Conservation (phyloP, 2,329 filamentous ascomycete genomes). For the Monilinia fructicola region DNA sequence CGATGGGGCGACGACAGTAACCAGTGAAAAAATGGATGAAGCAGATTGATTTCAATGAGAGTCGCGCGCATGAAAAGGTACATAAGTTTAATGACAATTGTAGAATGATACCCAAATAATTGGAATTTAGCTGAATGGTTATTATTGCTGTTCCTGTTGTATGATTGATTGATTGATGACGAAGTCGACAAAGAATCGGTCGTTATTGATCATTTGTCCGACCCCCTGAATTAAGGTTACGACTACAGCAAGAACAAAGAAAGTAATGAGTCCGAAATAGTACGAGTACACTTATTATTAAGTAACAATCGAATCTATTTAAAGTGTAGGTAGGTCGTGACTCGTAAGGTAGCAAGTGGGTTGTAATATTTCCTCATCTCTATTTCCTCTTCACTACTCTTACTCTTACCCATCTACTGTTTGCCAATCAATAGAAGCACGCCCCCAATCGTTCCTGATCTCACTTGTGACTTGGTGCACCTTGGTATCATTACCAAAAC, state of each 20-base stretch:
- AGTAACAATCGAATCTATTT: conserved; percentile 11
- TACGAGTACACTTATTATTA: background rate
- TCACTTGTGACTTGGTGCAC: background rate
- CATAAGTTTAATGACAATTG: conserved; percentile 6
- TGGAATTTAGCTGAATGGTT: background rate
- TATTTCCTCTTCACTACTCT: background rate
- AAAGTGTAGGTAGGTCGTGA: background rate
- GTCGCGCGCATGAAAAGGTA: background rate
- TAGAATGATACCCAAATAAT: conserved; percentile 23
- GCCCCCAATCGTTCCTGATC: conserved; percentile 20
- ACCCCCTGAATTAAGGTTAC: conserved; percentile 10
- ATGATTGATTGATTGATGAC: background rate
- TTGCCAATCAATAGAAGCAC: conserved; percentile 9
- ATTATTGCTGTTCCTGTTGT: background rate
- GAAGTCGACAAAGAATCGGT: background rate
- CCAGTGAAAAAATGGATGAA: conserved; percentile 13
- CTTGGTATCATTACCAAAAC: conserved; percentile 1
- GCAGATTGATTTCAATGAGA: conserved; percentile 11
- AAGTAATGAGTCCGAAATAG: background rate
- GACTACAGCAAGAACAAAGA: conserved; percentile 14
- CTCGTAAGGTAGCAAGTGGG: no score
- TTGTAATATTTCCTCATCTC: background rate
- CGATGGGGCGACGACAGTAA: conserved; percentile 21
- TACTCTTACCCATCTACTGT: background rate
- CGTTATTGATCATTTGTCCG: background rate